Percentiles rank a stretch among this genome's conserved stretches.
These are phyloP conservation scores for Penicillium salamii DNA, from an alignment of 495 filamentous ascomycete species.

Conservation along the genomic window DNA sequence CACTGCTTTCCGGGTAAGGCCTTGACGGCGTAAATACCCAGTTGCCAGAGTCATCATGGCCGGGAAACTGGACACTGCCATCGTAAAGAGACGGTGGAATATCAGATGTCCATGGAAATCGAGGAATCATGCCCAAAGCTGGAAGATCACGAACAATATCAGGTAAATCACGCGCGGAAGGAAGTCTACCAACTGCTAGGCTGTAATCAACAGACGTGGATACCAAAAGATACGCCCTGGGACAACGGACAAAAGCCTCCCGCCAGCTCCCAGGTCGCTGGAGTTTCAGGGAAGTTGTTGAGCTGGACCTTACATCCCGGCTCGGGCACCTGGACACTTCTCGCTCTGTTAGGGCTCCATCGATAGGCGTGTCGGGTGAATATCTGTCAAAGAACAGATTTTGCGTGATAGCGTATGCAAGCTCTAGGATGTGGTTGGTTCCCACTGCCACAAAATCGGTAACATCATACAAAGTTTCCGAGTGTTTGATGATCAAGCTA, in stretches of 20 bases:
- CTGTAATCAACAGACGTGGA: conserved; percentile 32
- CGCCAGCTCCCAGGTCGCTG: conserved; percentile 24
- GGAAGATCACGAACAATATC: conserved; percentile 25
- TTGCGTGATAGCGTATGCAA: conserved; percentile 30
- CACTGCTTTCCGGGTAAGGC: neutral
- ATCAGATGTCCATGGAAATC: conserved; percentile 24
- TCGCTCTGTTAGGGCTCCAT: neutral
- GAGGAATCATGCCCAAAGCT: conserved; percentile 17
- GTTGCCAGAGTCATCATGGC: neutral
- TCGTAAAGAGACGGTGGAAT: neutral
- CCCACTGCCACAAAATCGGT: conserved; percentile 30
- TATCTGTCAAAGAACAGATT: conserved; percentile 24
- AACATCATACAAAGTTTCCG: conserved; percentile 30
- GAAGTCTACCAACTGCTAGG: conserved; percentile 25
- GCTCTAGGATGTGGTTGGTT: conserved; percentile 31
- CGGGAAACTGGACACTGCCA: no score
- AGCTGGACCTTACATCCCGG: no score
- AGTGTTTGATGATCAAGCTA: conserved; percentile 30
- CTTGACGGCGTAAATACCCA: neutral
- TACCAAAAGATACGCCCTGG: conserved; percentile 34
- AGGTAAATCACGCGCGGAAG: conserved; percentile 22
- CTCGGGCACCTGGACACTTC: no score
- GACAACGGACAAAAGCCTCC: conserved; percentile 29
- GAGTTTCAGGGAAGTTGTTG: neutral
- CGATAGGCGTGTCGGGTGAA: neutral